Percentiles rank a stretch among this genome's conserved stretches.
Conservation (phyloP, 108 stramenopile genomes). For the Stephanodiscus minutulus region DNA sequence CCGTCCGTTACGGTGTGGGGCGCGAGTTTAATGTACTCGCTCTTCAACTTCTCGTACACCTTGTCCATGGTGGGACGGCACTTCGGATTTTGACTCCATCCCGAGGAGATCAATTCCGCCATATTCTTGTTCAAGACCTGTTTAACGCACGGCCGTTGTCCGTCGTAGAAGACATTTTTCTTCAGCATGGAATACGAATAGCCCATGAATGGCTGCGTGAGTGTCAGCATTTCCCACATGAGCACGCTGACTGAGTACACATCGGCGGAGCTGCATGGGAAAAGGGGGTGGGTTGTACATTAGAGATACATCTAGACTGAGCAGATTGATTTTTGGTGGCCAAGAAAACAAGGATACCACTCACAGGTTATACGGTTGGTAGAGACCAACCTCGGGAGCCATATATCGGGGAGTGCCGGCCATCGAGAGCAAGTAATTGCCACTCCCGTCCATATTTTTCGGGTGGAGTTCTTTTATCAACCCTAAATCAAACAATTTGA, state of each 20-base stretch:
- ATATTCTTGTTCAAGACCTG: slow-evolving; percentile 25
- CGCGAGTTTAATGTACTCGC: slow-evolving; percentile 4
- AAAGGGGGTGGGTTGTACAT: neutral
- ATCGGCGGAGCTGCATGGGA: slow-evolving; percentile 48
- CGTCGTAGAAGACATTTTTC: slow-evolving; percentile 25
- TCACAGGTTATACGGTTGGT: slow-evolving; percentile 35
- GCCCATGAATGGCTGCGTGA: slow-evolving; percentile 46
- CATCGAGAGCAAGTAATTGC: slow-evolving; percentile 42
- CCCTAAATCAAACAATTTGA: slow-evolving; percentile 50
- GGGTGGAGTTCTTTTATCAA: slow-evolving; percentile 46
- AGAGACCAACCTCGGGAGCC: slow-evolving; percentile 39
- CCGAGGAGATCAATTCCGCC: slow-evolving; percentile 17
- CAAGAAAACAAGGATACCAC: neutral
- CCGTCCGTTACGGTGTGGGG: neutral
- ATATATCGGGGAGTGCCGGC: slow-evolving; percentile 49
- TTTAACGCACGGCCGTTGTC: slow-evolving; percentile 25
- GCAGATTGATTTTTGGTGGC: neutral
- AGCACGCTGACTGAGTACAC: slow-evolving; percentile 78
- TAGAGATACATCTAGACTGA: no score
- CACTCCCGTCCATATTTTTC: slow-evolving; percentile 9
- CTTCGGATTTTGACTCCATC: slow-evolving; percentile 36
- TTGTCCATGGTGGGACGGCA: slow-evolving; percentile 35
- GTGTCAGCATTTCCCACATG: slow-evolving; percentile 68
- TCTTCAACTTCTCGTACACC: slow-evolving; percentile 31
- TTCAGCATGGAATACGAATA: slow-evolving; percentile 35